These are phyloP conservation scores for Collybiopsis luxurians DNA, from an alignment of 768 basidiomycete species.

Conservation along the genomic window DNA sequence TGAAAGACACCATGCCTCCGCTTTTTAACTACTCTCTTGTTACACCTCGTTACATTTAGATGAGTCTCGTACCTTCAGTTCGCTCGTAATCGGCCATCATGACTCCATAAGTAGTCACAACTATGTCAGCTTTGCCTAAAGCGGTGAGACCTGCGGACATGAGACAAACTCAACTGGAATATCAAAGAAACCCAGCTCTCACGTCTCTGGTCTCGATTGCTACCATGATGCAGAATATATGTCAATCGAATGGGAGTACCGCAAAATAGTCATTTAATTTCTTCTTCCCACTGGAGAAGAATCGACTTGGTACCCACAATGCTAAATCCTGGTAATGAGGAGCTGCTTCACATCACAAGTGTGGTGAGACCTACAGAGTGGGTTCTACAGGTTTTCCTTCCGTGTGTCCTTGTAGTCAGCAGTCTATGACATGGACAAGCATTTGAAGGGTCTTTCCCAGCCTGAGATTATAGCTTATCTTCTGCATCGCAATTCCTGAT, in stretches of 20 bases:
- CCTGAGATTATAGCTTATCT: constrained; percentile 28
- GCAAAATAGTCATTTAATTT: constrained; percentile 68
- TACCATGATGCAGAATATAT: constrained; percentile 79
- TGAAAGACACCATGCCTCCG: constrained; percentile 63
- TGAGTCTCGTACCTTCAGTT: constrained; percentile 39
- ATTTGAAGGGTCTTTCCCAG: constrained; percentile 93
- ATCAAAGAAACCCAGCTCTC: not conserved
- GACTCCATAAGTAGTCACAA: constrained; percentile 86
- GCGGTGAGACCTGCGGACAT: constrained; percentile 53
- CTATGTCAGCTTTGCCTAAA: constrained; percentile 61
- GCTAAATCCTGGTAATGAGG: constrained; percentile 70
- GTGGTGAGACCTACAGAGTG: not conserved
- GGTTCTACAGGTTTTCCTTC: constrained; percentile 36
- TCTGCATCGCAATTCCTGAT: no score
- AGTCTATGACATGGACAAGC: constrained; percentile 81
- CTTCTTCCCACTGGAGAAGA: constrained; percentile 87
- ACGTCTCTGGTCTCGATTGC: not conserved
- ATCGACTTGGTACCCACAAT: constrained; percentile 87
- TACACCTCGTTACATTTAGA: no score
- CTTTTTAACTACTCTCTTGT: no score
- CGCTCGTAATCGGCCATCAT: constrained; percentile 79
- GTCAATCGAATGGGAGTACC: no score
- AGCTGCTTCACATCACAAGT: constrained; percentile 34
- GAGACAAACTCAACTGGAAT: no score
- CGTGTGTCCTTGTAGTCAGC: constrained; percentile 66